Evolutionary conservation across 108 stramenopile species (phyloP).

Genomic region (Mediolabrus comicus): DNA sequence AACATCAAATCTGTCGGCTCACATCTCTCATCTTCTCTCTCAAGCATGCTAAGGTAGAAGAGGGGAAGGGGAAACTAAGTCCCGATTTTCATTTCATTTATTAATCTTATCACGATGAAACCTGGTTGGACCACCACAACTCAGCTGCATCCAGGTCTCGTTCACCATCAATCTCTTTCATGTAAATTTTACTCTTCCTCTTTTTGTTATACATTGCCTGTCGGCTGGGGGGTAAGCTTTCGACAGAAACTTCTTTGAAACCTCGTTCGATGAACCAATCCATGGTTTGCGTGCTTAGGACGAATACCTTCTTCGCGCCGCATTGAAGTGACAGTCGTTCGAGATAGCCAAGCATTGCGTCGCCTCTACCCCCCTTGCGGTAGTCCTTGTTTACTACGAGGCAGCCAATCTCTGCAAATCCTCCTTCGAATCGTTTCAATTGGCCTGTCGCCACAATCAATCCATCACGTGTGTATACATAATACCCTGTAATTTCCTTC

Average conservation of each 20-base stretch:
- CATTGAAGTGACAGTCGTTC: slow-evolving; percentile 83
- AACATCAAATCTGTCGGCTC: too few relatives aligned
- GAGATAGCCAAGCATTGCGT: slow-evolving; percentile 94
- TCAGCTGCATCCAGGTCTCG: slow-evolving; percentile 86
- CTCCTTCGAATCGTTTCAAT: slow-evolving; percentile 79
- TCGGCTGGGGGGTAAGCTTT: slow-evolving; percentile 70
- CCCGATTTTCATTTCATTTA: too few relatives aligned
- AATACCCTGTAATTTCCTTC: slow-evolving; percentile 81
- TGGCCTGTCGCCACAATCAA: slow-evolving; percentile 88
- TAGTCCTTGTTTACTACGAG: slow-evolving; percentile 88
- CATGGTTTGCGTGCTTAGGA: slow-evolving; percentile 94
- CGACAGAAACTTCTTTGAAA: slow-evolving; percentile 72
- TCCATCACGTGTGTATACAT: slow-evolving; percentile 89
- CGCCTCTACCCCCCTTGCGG: slow-evolving; percentile 86
- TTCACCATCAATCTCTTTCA: slow-evolving; percentile 75
- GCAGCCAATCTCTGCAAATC: slow-evolving; percentile 92
- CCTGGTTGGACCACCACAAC: slow-evolving; percentile 71
- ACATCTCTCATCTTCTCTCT: too few relatives aligned
- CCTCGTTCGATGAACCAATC: slow-evolving; percentile 96
- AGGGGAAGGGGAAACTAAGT: too few relatives aligned
- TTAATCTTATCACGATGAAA: background rate
- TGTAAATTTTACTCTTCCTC: slow-evolving; percentile 86
- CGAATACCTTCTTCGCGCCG: slow-evolving; percentile 81
- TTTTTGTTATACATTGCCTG: slow-evolving; percentile 76
- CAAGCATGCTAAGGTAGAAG: too few relatives aligned